These are phyloP conservation scores for Hansenula lynferdii DNA, from an alignment of 1,139 yeast genomes.

Conservation along the genomic window DNA sequence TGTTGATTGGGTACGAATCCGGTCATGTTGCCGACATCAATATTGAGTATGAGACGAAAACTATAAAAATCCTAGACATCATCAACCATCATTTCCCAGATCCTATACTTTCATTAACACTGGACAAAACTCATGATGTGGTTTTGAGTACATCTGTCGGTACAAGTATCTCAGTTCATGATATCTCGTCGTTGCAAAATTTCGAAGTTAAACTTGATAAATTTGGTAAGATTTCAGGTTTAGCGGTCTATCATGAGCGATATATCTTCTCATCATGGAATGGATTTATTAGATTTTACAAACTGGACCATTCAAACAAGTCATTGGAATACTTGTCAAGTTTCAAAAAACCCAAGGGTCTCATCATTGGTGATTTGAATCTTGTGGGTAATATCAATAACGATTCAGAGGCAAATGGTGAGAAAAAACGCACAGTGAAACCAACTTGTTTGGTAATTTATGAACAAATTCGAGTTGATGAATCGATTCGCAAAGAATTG, in stretches of 20 bases:
- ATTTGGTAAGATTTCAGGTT: slow-evolving; percentile 15
- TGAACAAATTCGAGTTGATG: not conserved
- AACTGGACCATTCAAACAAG: slow-evolving; percentile 1
- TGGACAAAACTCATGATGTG: slow-evolving; percentile 11
- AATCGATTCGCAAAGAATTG: not conserved
- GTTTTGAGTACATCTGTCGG: slow-evolving; percentile 40
- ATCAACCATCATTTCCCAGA: slow-evolving; percentile 37
- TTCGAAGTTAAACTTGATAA: slow-evolving; percentile 8
- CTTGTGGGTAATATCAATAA: slow-evolving; percentile 20
- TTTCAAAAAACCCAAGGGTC: slow-evolving; percentile 19
- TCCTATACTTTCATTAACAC: slow-evolving; percentile 41
- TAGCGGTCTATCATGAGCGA: slow-evolving; percentile 11
- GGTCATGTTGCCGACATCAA: slow-evolving; percentile 41
- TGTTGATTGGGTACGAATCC: slow-evolving; percentile 53
- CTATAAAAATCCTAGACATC: slow-evolving; percentile 5
- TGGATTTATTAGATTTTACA: slow-evolving; percentile 19
- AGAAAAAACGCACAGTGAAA: slow-evolving; percentile 10
- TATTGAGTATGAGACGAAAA: slow-evolving; percentile 24
- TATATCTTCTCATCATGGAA: slow-evolving; percentile 24
- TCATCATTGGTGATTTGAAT: slow-evolving; percentile 18
- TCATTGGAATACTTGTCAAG: slow-evolving; percentile 9
- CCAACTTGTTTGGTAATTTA: slow-evolving; percentile 13
- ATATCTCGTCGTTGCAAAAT: slow-evolving; percentile 22
- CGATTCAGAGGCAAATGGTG: slow-evolving; percentile 14
- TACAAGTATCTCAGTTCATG: slow-evolving; percentile 29